Percentiles rank a stretch among this genome's conserved stretches.
phyloP scores from a whole-genome alignment of 1,284 basidiomycete species.

The Heterobasidion irregulare region DNA sequence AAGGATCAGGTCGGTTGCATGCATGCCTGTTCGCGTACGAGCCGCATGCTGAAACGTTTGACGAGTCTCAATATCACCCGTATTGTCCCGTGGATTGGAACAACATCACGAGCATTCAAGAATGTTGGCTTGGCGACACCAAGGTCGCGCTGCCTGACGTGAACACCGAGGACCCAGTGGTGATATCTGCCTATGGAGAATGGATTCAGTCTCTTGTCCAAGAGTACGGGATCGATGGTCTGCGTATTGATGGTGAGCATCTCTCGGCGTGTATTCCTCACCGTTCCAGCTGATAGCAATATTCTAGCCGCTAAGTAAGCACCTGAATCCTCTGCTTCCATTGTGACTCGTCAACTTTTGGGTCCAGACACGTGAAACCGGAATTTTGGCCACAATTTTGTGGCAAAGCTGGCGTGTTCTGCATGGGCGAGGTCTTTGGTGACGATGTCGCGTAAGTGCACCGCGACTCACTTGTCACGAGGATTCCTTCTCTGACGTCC shows the following conservation, averaged over 20 bases:
- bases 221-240: conserved; percentile 59
- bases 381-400: conserved; percentile 69
- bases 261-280: conserved; percentile 5
- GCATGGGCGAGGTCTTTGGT: conserved; percentile 75
- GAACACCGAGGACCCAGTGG: conserved; percentile 57
- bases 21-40: conserved; percentile 16
- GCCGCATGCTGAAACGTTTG: background rate
- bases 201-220: conserved; percentile 59
- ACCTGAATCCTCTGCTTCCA: background rate
- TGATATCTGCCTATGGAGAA: conserved; percentile 43
- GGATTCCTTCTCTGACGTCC: background rate
- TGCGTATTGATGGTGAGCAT: conserved; percentile 71
- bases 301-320: conserved; percentile 12
- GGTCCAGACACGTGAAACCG: conserved; percentile 50
- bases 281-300: background rate
- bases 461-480: conserved; percentile 14
- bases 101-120: conserved; percentile 57
- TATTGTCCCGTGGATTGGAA: conserved; percentile 59
- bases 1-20: conserved; percentile 25
- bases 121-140: conserved; percentile 71
- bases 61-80: conserved; percentile 49
- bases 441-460: conserved; percentile 40
- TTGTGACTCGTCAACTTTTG: background rate
- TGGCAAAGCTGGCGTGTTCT: conserved; percentile 68
- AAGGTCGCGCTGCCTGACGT: conserved; percentile 64